Evolutionary conservation across 257 asterid genomes (phyloP), one percentile per base, ranked within the genome.

Genomic region (Pogostemon cablin): DNA sequence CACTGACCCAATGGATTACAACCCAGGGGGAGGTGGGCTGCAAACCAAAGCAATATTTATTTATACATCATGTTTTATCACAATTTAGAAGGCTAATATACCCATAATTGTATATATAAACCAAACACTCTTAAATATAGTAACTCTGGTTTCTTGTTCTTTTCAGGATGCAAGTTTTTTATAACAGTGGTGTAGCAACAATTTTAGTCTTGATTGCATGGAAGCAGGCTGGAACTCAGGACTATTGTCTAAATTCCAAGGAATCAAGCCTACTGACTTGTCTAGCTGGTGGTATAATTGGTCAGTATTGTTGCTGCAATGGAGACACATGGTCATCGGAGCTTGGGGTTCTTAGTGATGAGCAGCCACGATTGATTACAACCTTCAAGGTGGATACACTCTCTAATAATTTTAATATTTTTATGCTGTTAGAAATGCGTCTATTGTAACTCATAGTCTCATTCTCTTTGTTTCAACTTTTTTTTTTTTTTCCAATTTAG

Each of bases 261-360:
- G 96, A 88, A 69, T 87, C 96, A 9, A 68, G 75, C 42, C 72
- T 81, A 58, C 39, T 90, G 78, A 87, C 93, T 38, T 61, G 78
- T 65, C 56, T 93, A 35, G 79, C 84, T 70, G 97, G 97, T 71
- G 96, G 92, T 44, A 77, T 93, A 67, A 82, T 93, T 73, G 98
- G 98, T 65, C 97, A 90, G 67, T 93, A 88, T 66, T 87, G 98
- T 77, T 93, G 98, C 86, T 86, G 89, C 78, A 93, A 87, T 55
- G 97, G 98, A 41, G 98, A 93, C 81, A 93, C 98, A 1, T 93
- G 98, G 98, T 93, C 98, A 4, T 93, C 98, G 6, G 98, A 93
- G 77, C 97, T 93, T 65, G 98, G 98, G 79, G 81, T 93, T 78
- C 93, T 93, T 52, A 93, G 98, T 54, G 80, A 87, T 17, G 98